Evolutionary conservation across 768 basidiomycete genomes (phyloP), one percentile per base, ranked within the genome.

Genomic region (Boletus huronensis): DNA sequence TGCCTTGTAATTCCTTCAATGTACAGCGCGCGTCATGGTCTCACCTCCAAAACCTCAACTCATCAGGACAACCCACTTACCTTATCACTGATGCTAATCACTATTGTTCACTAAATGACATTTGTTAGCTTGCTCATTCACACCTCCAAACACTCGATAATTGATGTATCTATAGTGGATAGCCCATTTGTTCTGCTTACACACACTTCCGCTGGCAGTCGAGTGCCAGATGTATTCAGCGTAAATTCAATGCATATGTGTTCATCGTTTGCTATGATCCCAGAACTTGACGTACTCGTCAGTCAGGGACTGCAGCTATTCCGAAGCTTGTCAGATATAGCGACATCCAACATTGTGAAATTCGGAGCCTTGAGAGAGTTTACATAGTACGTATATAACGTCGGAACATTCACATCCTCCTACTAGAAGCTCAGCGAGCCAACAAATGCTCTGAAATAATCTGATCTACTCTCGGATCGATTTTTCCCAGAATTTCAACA

Each of bases 121-220:
- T 53, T 25, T 35, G 35, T 50, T 62, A 50, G 16, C 26, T 51
- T 50, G 44, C 41, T 58, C 25, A 58, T 29, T 45, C 40, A 2
- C 29, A 57, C 36, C 4, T 34, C 32, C 16, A 58, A 45, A 5
- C 45, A 47, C 36, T 44, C 41, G 44, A 48, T 26, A 55, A 48
- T 35, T 50, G 47, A 56, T 69, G 68, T 66, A 69, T 69, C 58
- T 59, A 50, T 70, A 70, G 47, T 59, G 46, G 46, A 58, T 58
- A 52, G 38, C 46, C 21, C 21, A 13, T 31, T 57, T 41, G 38
- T 51, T 54, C 34, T 52, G 23, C 45, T 23, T 28, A 52, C 48
- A 34, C 40, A 7, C 14, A 19, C n/a, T 34, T 49, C 49, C 21
- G 46, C 38, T 47, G 31, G 45, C 46, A 48, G 51, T 57, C 47